Base-by-base conservation (phyloP, 2,329 filamentous ascomycete species). In the Magnaporthiopsis rhizophila region DNA sequence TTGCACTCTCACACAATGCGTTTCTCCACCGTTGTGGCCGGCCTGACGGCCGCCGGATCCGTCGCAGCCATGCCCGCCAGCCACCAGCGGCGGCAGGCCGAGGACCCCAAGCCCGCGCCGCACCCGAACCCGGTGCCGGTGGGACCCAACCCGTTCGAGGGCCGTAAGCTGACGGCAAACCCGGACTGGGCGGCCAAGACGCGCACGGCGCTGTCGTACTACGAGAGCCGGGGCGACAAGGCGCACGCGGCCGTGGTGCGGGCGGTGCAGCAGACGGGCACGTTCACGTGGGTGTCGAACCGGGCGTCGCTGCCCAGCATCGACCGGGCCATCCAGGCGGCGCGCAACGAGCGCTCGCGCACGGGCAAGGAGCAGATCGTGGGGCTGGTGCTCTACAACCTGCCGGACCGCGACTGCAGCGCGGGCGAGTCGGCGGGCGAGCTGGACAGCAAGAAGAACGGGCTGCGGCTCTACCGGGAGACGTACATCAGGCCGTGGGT, bases 161-260 rank as follows among this genome's bases (percentile, higher is more conserved):
- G 78, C 65, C 80, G 78, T 67, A 78, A 74, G 8, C 72, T 84
- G 32, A 83, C 80, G 68, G 76, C 75, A 66, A 80, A 81, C 71
- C 75, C 76, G n/a, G 68, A 68, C 26, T 81, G 79, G 70, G 73
- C 77, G 15, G 66, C 64, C n/a, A 77, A 79, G 70, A 73, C 81
- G 45, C 72, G 77, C 32, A 65, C 74, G 64, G 79, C 79, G 21
- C 68, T 75, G 64, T 68, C 70, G 2, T 68, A 73, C 28, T 80
- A 80, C 70, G 66, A 71, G 13, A 68, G 68, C 15, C 70, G 71
- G 63, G 74, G 74, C 32, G 77, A 80, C 67, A 58, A 64, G 11
- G 64, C 70, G 61, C 79, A 79, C 67, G 75, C 77, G 57, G 72
- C 70, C 60, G 76, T 74, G 65, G 72, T 74, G 15, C 74, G 72